Percentiles rank a stretch among this genome's conserved stretches.
phyloP scores from a whole-genome alignment of 75 land plant species.

The Chamaecyparis obtusa region DNA sequence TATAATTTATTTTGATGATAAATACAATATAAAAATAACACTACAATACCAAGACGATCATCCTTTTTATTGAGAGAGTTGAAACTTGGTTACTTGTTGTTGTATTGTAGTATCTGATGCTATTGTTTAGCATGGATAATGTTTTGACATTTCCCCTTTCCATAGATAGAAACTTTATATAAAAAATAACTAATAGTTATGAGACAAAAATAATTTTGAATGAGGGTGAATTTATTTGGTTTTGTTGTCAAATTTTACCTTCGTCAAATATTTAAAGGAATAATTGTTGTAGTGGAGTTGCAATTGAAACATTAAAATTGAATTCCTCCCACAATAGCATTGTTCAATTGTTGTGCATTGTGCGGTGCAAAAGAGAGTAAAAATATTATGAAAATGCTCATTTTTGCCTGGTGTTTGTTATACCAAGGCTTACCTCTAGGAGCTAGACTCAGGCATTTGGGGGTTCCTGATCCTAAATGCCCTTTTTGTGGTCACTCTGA shows the following conservation, averaged over 20 bases:
- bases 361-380: background rate
- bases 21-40: too few species aligned
- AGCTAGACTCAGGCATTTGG: too few species aligned
- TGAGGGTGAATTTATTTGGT: background rate
- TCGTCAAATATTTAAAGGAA: background rate
- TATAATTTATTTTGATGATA: too few species aligned
- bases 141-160: background rate
- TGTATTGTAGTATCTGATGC: background rate
- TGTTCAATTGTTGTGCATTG: background rate
- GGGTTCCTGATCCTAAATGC: too few species aligned
- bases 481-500: too few species aligned
- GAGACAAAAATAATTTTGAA: background rate
- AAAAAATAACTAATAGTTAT: background rate
- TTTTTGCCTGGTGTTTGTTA: too few species aligned
- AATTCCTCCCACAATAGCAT: background rate
- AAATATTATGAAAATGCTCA: too few species aligned
- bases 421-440: too few species aligned
- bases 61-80: too few species aligned
- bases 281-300: background rate
- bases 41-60: too few species aligned
- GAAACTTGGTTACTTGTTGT: too few species aligned
- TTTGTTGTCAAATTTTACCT: background rate
- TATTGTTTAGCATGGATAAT: background rate
- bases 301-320: background rate
- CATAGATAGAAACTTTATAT: background rate